Conservation (phyloP, 768 basidiomycete species). For the Collybiopsis confluens region DNA sequence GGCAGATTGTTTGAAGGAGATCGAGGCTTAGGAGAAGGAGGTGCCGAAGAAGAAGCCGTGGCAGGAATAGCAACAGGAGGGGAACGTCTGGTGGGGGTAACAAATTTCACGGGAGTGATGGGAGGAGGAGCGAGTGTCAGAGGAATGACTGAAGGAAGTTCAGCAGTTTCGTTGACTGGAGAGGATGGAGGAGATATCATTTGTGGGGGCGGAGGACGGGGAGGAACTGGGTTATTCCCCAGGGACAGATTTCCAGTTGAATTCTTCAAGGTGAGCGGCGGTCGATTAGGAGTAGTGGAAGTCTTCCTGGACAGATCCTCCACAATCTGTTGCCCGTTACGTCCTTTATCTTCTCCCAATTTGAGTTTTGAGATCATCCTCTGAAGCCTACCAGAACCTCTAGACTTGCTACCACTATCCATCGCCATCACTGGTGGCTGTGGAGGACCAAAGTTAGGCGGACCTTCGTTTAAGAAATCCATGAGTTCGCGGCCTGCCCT, state of each 20-base stretch:
- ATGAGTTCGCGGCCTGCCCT: constrained; percentile 44
- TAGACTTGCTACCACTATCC: constrained; percentile 26
- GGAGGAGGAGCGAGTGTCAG: neutral
- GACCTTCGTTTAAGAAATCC: constrained; percentile 56
- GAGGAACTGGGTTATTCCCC: constrained; percentile 59
- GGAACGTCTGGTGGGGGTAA: neutral
- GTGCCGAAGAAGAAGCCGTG: neutral
- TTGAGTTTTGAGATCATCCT: constrained; percentile 81
- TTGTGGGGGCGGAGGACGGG: constrained; percentile 41
- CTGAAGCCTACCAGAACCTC: constrained; percentile 60
- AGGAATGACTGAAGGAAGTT: constrained; percentile 31
- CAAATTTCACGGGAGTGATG: constrained; percentile 19
- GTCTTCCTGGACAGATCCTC: constrained; percentile 21
- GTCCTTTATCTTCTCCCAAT: constrained; percentile 39
- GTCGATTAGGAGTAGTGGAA: constrained; percentile 21
- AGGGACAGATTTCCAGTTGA: constrained; percentile 41
- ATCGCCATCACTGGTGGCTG: constrained; percentile 34
- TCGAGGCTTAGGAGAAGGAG: neutral
- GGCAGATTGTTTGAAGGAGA: neutral
- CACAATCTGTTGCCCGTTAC: constrained; percentile 14
- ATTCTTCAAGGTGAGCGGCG: constrained; percentile 21
- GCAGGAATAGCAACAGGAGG: neutral
- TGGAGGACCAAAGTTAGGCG: constrained; percentile 29
- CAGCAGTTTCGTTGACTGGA: constrained; percentile 37
- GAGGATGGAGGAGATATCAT: constrained; percentile 46